phyloP scores from a whole-genome alignment of 2,329 filamentous ascomycete species.

The Aspergillus transmontanensis region DNA sequence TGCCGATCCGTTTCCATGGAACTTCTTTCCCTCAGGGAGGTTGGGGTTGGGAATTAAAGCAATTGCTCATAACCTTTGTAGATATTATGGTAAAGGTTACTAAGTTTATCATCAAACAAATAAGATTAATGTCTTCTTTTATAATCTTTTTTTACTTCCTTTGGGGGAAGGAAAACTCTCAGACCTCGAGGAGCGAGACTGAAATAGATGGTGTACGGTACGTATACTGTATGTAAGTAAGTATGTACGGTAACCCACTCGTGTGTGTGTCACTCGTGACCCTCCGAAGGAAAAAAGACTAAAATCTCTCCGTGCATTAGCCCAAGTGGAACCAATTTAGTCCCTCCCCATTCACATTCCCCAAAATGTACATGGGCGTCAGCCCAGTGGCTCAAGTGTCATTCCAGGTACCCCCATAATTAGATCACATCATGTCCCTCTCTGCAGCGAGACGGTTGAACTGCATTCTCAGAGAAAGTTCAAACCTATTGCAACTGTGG shows the following conservation, averaged over 20 bases:
- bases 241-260: neutral
- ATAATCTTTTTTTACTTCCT: neutral
- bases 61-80: neutral
- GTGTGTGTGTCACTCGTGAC: neutral
- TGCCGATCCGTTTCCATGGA: neutral
- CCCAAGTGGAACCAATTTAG: neutral
- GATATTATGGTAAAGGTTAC: neutral
- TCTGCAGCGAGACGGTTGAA: neutral
- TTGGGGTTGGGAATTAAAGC: neutral
- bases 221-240: too few species aligned
- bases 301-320: neutral
- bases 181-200: neutral
- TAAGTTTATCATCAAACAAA: neutral
- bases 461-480: neutral
- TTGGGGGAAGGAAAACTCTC: neutral
- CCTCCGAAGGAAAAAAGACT: neutral
- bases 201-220: too few species aligned
- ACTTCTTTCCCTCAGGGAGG: neutral
- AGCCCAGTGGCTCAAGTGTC: neutral
- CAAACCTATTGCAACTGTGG: neutral
- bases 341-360: neutral
- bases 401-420: neutral
- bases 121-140: neutral
- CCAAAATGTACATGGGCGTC: neutral
- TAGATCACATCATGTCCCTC: neutral